Percentiles rank a stretch among this genome's conserved stretches.
Evolutionary conservation across 2,329 filamentous ascomycete genomes (phyloP).

Genomic region (Microcyclosporella mali): DNA sequence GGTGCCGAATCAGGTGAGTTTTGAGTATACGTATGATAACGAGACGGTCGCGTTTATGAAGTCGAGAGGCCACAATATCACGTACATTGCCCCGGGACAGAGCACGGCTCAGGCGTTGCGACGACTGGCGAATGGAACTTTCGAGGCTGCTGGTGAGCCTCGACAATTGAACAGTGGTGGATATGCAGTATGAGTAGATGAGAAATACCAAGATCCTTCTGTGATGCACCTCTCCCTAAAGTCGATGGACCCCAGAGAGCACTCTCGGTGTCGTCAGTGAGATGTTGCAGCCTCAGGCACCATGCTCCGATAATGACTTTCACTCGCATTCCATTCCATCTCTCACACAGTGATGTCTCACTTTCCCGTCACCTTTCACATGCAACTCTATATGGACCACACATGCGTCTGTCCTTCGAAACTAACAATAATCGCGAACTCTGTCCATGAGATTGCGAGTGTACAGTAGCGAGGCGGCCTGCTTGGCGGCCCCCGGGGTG

Average conservation of each 20-base stretch:
- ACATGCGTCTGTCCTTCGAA: not conserved
- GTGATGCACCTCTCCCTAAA: too few species aligned
- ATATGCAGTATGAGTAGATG: slow-evolving; percentile 35
- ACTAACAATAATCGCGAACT: not conserved
- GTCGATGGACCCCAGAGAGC: too few species aligned
- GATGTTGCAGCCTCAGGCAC: not conserved
- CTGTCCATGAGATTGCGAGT: not conserved
- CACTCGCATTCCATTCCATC: too few species aligned
- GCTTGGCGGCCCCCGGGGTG: too few species aligned
- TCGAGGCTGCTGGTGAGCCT: slow-evolving; percentile 72
- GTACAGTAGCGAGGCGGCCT: not conserved
- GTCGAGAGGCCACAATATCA: slow-evolving; percentile 63
- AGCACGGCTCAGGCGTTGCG: slow-evolving; percentile 68
- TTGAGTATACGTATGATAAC: slow-evolving; percentile 66
- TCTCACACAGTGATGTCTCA: too few species aligned
- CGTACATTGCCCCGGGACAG: slow-evolving; percentile 56
- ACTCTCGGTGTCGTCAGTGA: too few species aligned
- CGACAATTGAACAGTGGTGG: slow-evolving; percentile 67
- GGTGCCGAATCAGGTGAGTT: slow-evolving; percentile 59
- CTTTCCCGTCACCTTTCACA: not conserved
- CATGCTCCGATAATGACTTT: not conserved
- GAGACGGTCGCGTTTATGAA: slow-evolving; percentile 57
- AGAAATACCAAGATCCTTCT: too few species aligned
- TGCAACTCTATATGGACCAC: not conserved
- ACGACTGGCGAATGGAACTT: slow-evolving; percentile 56